phyloP scores from a whole-genome alignment of 2,329 filamentous ascomycete genomes.

The Metarhizium rileyi region DNA sequence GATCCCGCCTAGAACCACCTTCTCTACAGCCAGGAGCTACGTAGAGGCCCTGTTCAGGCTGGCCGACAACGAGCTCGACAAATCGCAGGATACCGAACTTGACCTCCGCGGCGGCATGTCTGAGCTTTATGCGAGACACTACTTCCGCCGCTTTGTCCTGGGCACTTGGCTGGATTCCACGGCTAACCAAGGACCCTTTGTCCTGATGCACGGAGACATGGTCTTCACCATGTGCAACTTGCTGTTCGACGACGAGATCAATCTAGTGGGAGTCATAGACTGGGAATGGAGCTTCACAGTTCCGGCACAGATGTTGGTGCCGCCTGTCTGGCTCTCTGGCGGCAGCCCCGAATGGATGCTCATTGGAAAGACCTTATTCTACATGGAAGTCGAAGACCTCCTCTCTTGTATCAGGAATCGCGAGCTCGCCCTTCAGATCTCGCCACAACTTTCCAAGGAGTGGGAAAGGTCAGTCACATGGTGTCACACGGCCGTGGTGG shows the following conservation, averaged over 20 bases:
- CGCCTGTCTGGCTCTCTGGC: conserved; percentile 9
- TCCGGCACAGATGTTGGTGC: conserved; percentile 10
- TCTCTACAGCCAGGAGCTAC: neutral
- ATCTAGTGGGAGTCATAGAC: conserved; percentile 9
- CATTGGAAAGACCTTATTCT: too few species aligned
- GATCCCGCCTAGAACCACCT: neutral
- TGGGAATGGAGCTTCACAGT: conserved; percentile 15
- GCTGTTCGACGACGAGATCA: conserved; percentile 10
- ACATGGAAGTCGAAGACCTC: too few species aligned
- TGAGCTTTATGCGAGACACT: conserved; percentile 14
- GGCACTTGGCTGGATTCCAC: conserved; percentile 6
- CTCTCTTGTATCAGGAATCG: too few species aligned
- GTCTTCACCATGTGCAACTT: conserved; percentile 13
- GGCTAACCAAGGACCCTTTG: conserved; percentile 13
- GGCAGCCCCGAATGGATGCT: neutral
- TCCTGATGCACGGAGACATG: conserved; percentile 17
- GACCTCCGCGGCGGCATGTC: conserved; percentile 8
- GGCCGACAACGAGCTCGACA: neutral
- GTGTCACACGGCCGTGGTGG: neutral
- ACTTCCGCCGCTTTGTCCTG: conserved; percentile 10
- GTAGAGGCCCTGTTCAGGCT: neutral
- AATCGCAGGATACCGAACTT: neutral
- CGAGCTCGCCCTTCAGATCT: neutral
- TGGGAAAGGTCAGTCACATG: neutral
- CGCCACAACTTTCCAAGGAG: neutral